Evolutionary conservation across 495 filamentous ascomycete species (phyloP), one percentile per base, ranked within the genome.

Genomic region (Neohortaea acidophila): DNA sequence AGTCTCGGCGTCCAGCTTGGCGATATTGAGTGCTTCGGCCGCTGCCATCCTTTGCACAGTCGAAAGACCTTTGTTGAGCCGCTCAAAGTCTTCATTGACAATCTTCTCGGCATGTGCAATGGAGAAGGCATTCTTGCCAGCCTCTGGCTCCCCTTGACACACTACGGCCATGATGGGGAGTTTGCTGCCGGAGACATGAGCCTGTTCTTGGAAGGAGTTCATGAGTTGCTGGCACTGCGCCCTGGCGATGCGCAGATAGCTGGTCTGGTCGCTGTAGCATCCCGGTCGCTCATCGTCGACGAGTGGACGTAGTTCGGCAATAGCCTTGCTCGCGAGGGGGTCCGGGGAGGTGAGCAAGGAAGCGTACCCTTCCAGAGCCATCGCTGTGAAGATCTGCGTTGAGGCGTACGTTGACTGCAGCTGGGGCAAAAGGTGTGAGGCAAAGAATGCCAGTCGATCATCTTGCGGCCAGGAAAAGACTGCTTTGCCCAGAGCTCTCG

Each of bases 321-420:
- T 51, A 34, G 62, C 52, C 1, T 62, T 51, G 32, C 60, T 54
- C 10, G 61, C 57, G 12, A 65, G 56, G 9, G 55, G 66, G 23
- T 65, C 68, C 43, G 72, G 75, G 31, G 53, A 59, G 4, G 43
- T 40, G 1, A 61, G 33, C 2, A 53, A 47, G 23, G 57, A 62
- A 22, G 84, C 83, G 55, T 82, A 94, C 49, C 94, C 89, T 53
- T 94, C 84, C 22, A 94, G 69, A 12, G 92, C 69, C 66, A 94
- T 77, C 8, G 79, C 75, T 17, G 84, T 72, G 6, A 79, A 67
- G 18, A 94, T 72, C 49, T 94, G 85, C 0, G 86, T 86, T 2
- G 82, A 84, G 17, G 87, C 84, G 46, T 70, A 83, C 0, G 77
- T 58, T 12, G 76, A 84, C 15, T 58, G 58, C 5, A 97, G 65